Base-by-base conservation (phyloP, 169 alveolate genomes). In the Plasmodium gonderi region DNA sequence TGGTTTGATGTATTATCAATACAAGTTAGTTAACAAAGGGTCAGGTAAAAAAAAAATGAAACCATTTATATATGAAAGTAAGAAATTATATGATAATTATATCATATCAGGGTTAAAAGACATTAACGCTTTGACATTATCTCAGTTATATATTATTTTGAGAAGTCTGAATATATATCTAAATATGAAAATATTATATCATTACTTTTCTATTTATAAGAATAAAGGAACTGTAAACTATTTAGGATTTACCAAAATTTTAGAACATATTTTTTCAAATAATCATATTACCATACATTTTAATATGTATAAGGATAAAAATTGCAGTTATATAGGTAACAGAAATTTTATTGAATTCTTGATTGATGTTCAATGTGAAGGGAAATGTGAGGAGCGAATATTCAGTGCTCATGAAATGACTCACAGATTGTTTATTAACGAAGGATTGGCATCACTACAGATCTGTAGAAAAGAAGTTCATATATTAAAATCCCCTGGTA, bases 241-340 rank as follows among this genome's bases (percentile, higher is more conserved):
- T 49, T 45, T 65, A n/a, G 94, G 94, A 3, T 90, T 90, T 78
- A 90, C 94, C 4, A 90, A 90, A 90, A 90, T 90, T 33, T 54
- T 90, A 51, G 94, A 90, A 49, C 94, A 90, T 69, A 90, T 90
- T 9, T 90, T 90, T 78, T 90, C 94, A 17, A 90, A 90, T 78
- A 90, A 65, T 29, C 91, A 90, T 33, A 90, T 90, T 17, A 42
- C 90, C 11, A 77, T 29, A 31, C 38, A 90, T 67, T 90, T 90
- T 90, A 79, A 90, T 65, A 33, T 77, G 51, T 90, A 77, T 79
- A 90, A 90, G 51, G 82, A 79, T 65, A 54, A 90, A 20, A 67
- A 64, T 1, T 29, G 20, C 36, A 78, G 74, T 79, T 90, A 79
- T 47, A 78, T 90, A 67, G 94, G 74, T 36, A 90, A 90, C 31